phyloP scores from a whole-genome alignment of 2,329 filamentous ascomycete genomes.

The Colletotrichum truncatum region DNA sequence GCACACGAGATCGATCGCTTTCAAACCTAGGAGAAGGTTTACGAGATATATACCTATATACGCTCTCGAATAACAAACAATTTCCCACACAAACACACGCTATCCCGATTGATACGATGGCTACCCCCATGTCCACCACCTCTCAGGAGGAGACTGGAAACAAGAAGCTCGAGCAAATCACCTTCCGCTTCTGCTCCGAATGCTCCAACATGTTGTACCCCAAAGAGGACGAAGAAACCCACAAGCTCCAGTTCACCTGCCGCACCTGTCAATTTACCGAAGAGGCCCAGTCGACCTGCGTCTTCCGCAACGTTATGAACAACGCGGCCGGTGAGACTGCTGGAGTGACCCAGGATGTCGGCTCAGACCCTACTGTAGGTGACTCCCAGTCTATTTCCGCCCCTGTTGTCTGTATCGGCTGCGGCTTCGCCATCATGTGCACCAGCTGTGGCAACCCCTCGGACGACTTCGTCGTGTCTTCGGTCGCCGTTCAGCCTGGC shows the following conservation, averaged over 20 bases:
- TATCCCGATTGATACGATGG: conserved; percentile 51
- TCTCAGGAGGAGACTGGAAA: conserved; percentile 53
- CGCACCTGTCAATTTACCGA: conserved; percentile 94
- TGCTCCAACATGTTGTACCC: conserved; percentile 99
- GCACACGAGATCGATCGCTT: not conserved
- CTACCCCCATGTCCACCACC: conserved; percentile 63
- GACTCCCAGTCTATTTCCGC: conserved; percentile 44
- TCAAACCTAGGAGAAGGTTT: not conserved
- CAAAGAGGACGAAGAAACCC: conserved; percentile 87
- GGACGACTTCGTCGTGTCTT: conserved; percentile 24
- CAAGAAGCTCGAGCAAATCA: conserved; percentile 80
- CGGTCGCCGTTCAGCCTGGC: not conserved
- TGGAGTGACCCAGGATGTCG: conserved; percentile 96
- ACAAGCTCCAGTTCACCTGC: conserved; percentile 93
- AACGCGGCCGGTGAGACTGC: conserved; percentile 94
- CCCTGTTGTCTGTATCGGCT: conserved; percentile 54
- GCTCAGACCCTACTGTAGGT: conserved; percentile 98
- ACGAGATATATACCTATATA: not conserved
- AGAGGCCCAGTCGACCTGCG: conserved; percentile 85
- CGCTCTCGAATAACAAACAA: not conserved
- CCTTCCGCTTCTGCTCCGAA: conserved; percentile 97
- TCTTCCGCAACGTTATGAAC: conserved; percentile 94
- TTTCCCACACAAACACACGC: not conserved
- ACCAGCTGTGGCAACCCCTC: conserved; percentile 44
- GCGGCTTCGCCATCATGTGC: conserved; percentile 55